A percentile compares a stretch with the other conserved stretches of the same genome.
Conservation (phyloP, 2,329 filamentous ascomycete genomes). For the Karstenula rhodostoma region DNA sequence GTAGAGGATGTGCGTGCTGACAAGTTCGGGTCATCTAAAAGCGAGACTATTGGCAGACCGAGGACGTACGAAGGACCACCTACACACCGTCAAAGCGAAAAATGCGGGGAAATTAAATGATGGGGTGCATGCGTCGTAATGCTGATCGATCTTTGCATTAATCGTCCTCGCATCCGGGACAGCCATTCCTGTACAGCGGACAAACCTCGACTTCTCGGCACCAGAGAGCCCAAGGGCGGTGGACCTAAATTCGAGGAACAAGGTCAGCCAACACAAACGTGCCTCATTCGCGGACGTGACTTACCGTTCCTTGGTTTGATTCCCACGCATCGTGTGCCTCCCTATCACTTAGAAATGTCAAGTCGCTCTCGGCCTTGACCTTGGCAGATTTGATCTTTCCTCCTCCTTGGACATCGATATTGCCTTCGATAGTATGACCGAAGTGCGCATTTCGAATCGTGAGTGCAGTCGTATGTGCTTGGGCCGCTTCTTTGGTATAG, state of each 20-base stretch:
- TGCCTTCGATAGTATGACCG: slow-evolving; percentile 49
- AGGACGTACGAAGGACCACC: neutral
- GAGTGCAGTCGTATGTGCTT: slow-evolving; percentile 51
- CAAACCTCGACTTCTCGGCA: slow-evolving; percentile 51
- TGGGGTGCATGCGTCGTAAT: neutral
- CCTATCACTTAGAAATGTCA: slow-evolving; percentile 53
- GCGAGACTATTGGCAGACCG: neutral
- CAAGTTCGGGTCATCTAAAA: neutral
- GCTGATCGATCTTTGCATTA: neutral
- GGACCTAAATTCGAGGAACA: slow-evolving; percentile 16
- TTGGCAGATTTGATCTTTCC: slow-evolving; percentile 53
- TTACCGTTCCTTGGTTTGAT: slow-evolving; percentile 36
- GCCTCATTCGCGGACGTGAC: too few species aligned
- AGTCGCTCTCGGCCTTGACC: slow-evolving; percentile 51
- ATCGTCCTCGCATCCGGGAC: slow-evolving; percentile 39
- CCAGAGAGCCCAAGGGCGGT: slow-evolving; percentile 55
- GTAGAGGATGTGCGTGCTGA: neutral
- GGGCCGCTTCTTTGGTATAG: slow-evolving; percentile 52
- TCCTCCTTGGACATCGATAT: slow-evolving; percentile 48
- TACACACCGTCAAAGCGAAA: neutral
- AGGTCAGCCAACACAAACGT: too few species aligned
- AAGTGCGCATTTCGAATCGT: slow-evolving; percentile 44
- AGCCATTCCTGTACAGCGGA: slow-evolving; percentile 52
- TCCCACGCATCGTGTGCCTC: slow-evolving; percentile 54
- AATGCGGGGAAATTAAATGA: neutral